Evolutionary conservation across 441 rosid genomes (phyloP), one percentile per base, ranked within the genome.

Genomic region (Arabidopsis hybrid): DNA sequence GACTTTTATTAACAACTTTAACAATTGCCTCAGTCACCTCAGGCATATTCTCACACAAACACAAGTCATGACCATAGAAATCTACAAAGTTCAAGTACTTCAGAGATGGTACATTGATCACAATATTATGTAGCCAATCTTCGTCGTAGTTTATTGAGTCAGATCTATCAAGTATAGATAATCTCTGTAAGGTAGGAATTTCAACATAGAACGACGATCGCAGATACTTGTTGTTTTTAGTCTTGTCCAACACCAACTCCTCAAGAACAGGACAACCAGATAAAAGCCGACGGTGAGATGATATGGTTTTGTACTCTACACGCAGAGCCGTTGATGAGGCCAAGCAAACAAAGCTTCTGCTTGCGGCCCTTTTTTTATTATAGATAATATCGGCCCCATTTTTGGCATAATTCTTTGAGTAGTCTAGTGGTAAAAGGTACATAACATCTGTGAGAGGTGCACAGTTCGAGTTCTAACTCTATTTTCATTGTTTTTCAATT

Each of bases 161-260:
- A 39, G 4, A 2, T 39, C 13, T 79, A 60, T 71, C 85, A 49
- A 65, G 8, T 12, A 67, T 6, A 52, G 26, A 34, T 35, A 40
- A 13, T 29, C 56, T 57, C 34, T 26, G 29, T 6, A 67, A 67
- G 14, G 35, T 13, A 52, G 60, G 50, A n/a, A 21, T 52, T 39
- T 21, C 60, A 29, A 52, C 38, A 26, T 52, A 52, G 38, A 38
- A 12, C 13, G 39, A 5, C 5, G 29, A 26, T 26, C 9, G 46
- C 11, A 67, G 0, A 36, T 4, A 17, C 40, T 0, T 1, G 31
- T 46, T 34, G 47, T 49, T 65, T 7, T 6, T 1, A 65, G 8
- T 52, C 12, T 39, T 52, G 16, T 39, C 61, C 39, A 68, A 6
- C 31, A 40, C 43, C 53, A 68, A 43, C 32, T 56, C 72, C 18